Evolutionary conservation across 495 filamentous ascomycete species (phyloP).

Genomic region (Penicillium verhagenii): DNA sequence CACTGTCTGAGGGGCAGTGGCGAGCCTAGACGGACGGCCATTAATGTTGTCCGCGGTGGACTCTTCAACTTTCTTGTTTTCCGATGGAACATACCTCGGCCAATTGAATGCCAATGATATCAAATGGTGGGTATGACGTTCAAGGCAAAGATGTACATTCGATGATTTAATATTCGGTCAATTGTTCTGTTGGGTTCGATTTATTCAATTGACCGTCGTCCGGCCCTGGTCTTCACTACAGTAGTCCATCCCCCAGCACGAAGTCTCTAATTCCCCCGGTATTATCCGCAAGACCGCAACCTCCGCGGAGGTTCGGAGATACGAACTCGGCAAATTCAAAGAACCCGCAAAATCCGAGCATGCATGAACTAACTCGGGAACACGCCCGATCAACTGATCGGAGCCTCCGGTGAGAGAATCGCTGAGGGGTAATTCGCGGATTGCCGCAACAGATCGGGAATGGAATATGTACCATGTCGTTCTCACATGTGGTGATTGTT

Average conservation of each 20-base stretch:
- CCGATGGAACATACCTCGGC: slow-evolving; percentile 15
- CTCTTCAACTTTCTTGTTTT: slow-evolving; percentile 15
- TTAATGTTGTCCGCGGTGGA: slow-evolving; percentile 24
- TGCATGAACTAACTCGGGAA: not conserved
- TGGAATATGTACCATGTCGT: too few relatives aligned
- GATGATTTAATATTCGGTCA: slow-evolving; percentile 10
- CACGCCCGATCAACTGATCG: slow-evolving; percentile 3
- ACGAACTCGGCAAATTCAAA: slow-evolving; percentile 3
- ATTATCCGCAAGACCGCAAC: not conserved
- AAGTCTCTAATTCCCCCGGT: too few relatives aligned
- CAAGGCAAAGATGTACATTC: slow-evolving; percentile 12
- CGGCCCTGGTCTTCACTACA: not conserved
- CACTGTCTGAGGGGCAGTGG: slow-evolving; percentile 14
- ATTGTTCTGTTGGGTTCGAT: not conserved
- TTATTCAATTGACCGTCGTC: not conserved
- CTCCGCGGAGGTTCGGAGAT: slow-evolving; percentile 1
- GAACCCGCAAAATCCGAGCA: not conserved
- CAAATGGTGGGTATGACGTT: slow-evolving; percentile 21
- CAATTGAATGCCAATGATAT: slow-evolving; percentile 27
- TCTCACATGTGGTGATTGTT: too few relatives aligned
- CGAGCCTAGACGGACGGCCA: slow-evolving; percentile 6
- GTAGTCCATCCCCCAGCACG: not conserved
- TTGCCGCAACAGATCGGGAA: too few relatives aligned
- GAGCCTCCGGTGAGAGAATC: not conserved
- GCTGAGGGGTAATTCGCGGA: too few relatives aligned